phyloP scores from a whole-genome alignment of 1,284 basidiomycete genomes.

The Cryptococcus floricola region DNA sequence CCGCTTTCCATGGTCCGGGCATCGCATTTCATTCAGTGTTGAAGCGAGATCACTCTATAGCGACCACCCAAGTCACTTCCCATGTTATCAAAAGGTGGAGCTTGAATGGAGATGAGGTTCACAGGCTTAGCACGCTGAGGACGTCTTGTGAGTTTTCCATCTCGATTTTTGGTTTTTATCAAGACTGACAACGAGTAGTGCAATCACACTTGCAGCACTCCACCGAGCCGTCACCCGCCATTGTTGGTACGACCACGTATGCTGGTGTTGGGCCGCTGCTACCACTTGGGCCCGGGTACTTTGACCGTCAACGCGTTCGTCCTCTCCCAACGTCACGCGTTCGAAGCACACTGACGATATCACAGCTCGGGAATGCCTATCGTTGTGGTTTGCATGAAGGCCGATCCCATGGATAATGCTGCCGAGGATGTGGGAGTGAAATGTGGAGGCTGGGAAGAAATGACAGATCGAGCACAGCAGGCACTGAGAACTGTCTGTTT shows the following conservation, averaged over 20 bases:
- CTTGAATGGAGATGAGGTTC: no score
- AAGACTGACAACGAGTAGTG: conserved; percentile 55
- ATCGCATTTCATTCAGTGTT: no score
- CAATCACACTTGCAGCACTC: conserved; percentile 86
- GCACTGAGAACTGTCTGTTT: conserved; percentile 85
- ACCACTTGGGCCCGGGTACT: conserved; percentile 73
- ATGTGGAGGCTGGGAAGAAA: conserved; percentile 82
- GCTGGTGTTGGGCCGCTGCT: conserved; percentile 55
- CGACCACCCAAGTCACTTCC: no score
- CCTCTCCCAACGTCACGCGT: neutral
- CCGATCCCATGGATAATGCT: conserved; percentile 76
- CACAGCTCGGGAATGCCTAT: conserved; percentile 71
- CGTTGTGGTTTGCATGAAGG: conserved; percentile 80
- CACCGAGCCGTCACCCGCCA: conserved; percentile 65
- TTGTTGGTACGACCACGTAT: conserved; percentile 39
- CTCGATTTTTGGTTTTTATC: no score
- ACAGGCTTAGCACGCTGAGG: no score
- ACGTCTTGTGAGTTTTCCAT: no score
- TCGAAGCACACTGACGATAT: conserved; percentile 4
- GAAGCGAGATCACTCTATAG: no score
- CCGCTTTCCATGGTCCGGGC: no score
- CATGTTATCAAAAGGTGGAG: no score
- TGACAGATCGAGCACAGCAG: conserved; percentile 93
- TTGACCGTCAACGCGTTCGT: conserved; percentile 58
- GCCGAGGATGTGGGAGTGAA: conserved; percentile 60